phyloP scores from a whole-genome alignment of 2,329 filamentous ascomycete species.

The Penicillium vulpinum region DNA sequence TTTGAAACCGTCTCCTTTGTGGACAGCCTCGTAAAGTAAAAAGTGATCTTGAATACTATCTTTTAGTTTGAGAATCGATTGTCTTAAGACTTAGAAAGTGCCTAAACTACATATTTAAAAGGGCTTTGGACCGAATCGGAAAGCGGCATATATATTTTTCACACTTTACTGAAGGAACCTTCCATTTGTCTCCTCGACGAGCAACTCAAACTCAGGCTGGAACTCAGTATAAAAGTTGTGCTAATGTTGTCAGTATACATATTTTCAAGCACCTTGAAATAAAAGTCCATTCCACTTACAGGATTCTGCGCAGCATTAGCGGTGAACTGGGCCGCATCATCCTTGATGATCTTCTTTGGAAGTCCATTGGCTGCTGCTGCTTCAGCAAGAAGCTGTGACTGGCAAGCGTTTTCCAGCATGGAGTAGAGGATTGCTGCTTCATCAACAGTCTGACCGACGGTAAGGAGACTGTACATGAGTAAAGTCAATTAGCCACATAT shows the following conservation, averaged over 20 bases:
- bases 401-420: slow-evolving; percentile 45
- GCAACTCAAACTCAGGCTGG: slow-evolving; percentile 41
- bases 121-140: not conserved
- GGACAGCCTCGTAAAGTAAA: not conserved
- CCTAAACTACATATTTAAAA: not conserved
- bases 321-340: slow-evolving; percentile 38
- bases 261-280: not conserved
- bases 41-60: not conserved
- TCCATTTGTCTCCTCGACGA: slow-evolving; percentile 41
- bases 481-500: slow-evolving; percentile 17
- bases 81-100: not conserved
- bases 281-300: slow-evolving; percentile 21
- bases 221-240: slow-evolving; percentile 44
- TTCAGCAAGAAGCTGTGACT: slow-evolving; percentile 44
- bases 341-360: slow-evolving; percentile 36
- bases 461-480: slow-evolving; percentile 34
- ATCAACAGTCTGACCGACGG: slow-evolving; percentile 44
- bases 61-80: too few species aligned
- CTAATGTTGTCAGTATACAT: slow-evolving; percentile 22
- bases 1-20: not conserved
- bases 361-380: slow-evolving; percentile 43
- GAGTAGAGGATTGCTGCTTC: slow-evolving; percentile 42
- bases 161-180: slow-evolving; percentile 26
- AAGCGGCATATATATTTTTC: not conserved
- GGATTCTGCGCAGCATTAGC: slow-evolving; percentile 39